Conservation (phyloP, 2,329 filamentous ascomycete species). For the Sporothrix sp. region DNA sequence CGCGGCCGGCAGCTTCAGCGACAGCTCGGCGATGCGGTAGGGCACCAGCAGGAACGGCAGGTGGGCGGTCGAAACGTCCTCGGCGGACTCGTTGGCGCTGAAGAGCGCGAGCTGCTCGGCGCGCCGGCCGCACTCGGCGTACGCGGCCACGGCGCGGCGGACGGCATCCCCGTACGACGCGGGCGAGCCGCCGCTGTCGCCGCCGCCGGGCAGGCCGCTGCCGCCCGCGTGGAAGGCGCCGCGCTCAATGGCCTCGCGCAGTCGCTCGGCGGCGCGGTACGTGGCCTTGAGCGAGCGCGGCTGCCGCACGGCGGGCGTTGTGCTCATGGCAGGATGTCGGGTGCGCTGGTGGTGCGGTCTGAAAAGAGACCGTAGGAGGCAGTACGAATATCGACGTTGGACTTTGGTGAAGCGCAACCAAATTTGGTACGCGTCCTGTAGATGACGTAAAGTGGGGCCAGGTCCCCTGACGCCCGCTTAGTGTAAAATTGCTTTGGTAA, state of each 20-base stretch:
- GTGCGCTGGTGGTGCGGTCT: not conserved
- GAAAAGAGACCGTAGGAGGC: no score
- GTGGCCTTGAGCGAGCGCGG: slow-evolving; percentile 32
- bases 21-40: slow-evolving; percentile 70
- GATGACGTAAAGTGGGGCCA: no score
- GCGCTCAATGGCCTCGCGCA: slow-evolving; percentile 47
- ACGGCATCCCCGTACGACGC: slow-evolving; percentile 64
- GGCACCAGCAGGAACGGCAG: slow-evolving; percentile 75
- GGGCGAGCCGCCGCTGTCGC: slow-evolving; percentile 36
- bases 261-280: slow-evolving; percentile 41
- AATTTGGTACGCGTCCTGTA: not conserved
- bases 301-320: not conserved
- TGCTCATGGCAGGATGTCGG: not conserved
- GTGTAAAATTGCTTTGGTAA: no score
- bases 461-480: no score
- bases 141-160: slow-evolving; percentile 54
- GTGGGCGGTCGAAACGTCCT: slow-evolving; percentile 78
- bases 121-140: slow-evolving; percentile 62
- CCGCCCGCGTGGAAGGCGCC: slow-evolving; percentile 33
- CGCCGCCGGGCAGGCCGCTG: slow-evolving; percentile 18
- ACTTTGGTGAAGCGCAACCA: no score
- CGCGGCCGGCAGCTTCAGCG: slow-evolving; percentile 53
- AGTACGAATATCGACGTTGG: no score
- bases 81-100: slow-evolving; percentile 78
- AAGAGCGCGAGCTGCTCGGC: slow-evolving; percentile 69